Evolutionary conservation across 2,329 filamentous ascomycete genomes (phyloP).

Genomic region (Graphilbum fragrans): DNA sequence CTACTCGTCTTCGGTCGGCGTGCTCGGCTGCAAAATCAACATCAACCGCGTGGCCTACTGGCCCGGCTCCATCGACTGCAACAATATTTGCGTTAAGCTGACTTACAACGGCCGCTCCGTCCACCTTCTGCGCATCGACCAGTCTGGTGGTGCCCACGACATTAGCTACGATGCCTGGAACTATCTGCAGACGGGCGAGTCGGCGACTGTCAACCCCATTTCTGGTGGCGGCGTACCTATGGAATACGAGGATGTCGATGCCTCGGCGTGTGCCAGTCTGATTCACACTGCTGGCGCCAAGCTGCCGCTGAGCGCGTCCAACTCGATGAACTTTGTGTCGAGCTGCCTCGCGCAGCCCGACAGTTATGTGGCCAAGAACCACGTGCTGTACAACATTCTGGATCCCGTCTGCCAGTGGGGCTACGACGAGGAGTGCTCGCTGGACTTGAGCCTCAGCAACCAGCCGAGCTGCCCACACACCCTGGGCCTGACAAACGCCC

Average conservation of each 20-base stretch:
- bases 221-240: conserved; percentile 38
- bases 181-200: conserved; percentile 38
- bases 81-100: conserved; percentile 44
- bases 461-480: conserved; percentile 36
- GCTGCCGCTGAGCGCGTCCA: conserved; percentile 41
- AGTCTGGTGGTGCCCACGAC: conserved; percentile 43
- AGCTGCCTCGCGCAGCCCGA: conserved; percentile 27
- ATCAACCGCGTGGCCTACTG: conserved; percentile 51
- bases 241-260: conserved; percentile 34
- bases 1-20: conserved; percentile 45
- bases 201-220: conserved; percentile 31
- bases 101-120: conserved; percentile 34
- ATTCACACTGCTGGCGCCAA: conserved; percentile 35
- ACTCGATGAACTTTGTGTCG: conserved; percentile 42
- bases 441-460: conserved; percentile 26
- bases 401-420: conserved; percentile 38
- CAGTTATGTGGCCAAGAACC: conserved; percentile 40
- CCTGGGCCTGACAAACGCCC: conserved; percentile 24
- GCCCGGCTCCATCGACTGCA: conserved; percentile 39
- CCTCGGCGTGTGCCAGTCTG: conserved; percentile 35
- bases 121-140: conserved; percentile 46
- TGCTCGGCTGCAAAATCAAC: conserved; percentile 48
- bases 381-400: conserved; percentile 39
- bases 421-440: conserved; percentile 35
- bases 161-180: conserved; percentile 51